Base-by-base conservation (phyloP, 192 early-diverging fungal genomes). In the Phycomyces nitens region DNA sequence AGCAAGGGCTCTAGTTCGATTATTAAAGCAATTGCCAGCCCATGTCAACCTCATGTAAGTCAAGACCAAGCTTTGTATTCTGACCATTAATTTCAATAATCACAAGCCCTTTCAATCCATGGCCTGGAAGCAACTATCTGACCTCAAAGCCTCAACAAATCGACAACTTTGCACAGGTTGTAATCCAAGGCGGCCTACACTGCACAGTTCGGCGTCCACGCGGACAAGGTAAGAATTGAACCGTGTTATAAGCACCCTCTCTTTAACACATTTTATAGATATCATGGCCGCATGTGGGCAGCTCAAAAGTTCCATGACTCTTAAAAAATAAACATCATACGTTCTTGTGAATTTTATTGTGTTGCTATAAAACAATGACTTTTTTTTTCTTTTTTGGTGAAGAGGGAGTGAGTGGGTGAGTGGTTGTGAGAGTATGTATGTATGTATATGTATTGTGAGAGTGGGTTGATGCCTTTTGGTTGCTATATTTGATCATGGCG, bases 221-320 rank as follows among this genome's bases (percentile, higher is more conserved):
- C 27, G 87, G 87, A 20, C 67, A 66, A 76, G 74, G 74, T 76
- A 75, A 53, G 4, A 5, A 34, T n/a, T n/a, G n/a, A n/a, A n/a
- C n/a, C n/a, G n/a, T n/a, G n/a, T n/a, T n/a, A n/a, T n/a, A n/a
- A n/a, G n/a, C n/a, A n/a, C n/a, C n/a, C n/a, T n/a, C n/a, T n/a
- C n/a, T n/a, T n/a, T n/a, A n/a, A n/a, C n/a, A n/a, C n/a, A n/a
- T n/a, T n/a, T 26, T 43, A 79, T 81, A 60, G 91, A 93, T 77
- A 88, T 93, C 16, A 78, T 93, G 77, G 91, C 89, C 14, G 91
- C 91, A 11, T 93, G 91, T 53, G 89, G 89, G 0, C 89, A 91
- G 38, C 66, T 91, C 24, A 74, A 74, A 38, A 70, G 68, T 10
- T 43, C 55, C 12, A 47, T 54, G 53, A 54, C 12, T 29, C 53